phyloP scores from a whole-genome alignment of 805 yeast species.

The Pachysolen tannophilus region DNA sequence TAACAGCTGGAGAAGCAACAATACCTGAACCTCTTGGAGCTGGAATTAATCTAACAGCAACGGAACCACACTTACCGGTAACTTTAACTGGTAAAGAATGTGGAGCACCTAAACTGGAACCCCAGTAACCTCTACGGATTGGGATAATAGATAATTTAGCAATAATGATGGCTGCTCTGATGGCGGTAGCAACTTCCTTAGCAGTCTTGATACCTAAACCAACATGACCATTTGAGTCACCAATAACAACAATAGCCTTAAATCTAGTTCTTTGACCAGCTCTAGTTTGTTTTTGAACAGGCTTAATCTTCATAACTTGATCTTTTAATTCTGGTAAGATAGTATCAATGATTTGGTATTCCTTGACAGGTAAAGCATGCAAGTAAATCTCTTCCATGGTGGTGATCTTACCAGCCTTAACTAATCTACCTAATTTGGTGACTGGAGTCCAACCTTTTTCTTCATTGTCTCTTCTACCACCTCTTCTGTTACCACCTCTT shows the following conservation, averaged over 20 bases:
- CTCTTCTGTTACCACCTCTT: constrained; percentile 45
- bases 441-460: constrained; percentile 99
- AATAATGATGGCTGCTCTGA: constrained; percentile 98
- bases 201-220: constrained; percentile 99
- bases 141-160: constrained; percentile 99
- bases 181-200: constrained; percentile 99
- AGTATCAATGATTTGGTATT: constrained; percentile 96
- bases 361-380: constrained; percentile 99
- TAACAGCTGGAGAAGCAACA: constrained; percentile 99
- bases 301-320: constrained; percentile 99
- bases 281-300: constrained; percentile 99
- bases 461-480: constrained; percentile 75
- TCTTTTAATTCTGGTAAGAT: constrained; percentile 93
- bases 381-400: constrained; percentile 97
- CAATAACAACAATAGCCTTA: constrained; percentile 99
- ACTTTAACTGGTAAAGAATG: constrained; percentile 97
- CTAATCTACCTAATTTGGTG: constrained; percentile 99
- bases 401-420: constrained; percentile 96
- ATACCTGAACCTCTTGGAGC: constrained; percentile 99
- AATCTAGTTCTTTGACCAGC: constrained; percentile 99
- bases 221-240: constrained; percentile 99
- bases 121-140: constrained; percentile 99
- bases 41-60: constrained; percentile 95
- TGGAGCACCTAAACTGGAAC: constrained; percentile 98
- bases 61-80: constrained; percentile 99